phyloP scores from a whole-genome alignment of 1,284 basidiomycete species.

The Lentinula novae-zelandiae region DNA sequence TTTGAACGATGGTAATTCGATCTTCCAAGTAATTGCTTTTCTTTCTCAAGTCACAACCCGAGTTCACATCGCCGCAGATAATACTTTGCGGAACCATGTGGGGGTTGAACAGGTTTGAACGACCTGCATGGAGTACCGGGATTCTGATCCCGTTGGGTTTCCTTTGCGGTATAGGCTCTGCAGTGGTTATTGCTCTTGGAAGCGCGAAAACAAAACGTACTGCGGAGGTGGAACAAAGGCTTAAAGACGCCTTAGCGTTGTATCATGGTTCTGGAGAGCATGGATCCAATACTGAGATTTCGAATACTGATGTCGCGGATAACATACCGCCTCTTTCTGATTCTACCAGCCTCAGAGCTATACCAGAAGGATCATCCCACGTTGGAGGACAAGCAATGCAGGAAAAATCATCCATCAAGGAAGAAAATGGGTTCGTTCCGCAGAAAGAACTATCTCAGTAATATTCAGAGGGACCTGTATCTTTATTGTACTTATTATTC shows the following conservation, averaged over 20 bases:
- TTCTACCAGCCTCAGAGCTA: neutral
- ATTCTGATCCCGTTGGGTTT: slow-evolving; percentile 75
- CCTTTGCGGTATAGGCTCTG: slow-evolving; percentile 79
- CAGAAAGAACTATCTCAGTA: neutral
- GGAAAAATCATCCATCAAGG: neutral
- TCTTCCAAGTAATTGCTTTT: slow-evolving; percentile 58
- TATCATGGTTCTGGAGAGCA: slow-evolving; percentile 21
- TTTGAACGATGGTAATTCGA: slow-evolving; percentile 76
- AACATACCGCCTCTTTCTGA: neutral
- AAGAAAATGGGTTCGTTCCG: neutral
- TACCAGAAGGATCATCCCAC: neutral
- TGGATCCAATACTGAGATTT: neutral
- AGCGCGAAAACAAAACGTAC: slow-evolving; percentile 76
- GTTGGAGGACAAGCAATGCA: neutral
- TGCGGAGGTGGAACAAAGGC: slow-evolving; percentile 65
- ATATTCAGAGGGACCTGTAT: neutral
- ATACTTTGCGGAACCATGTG: slow-evolving; percentile 83
- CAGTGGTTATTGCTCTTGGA: slow-evolving; percentile 76
- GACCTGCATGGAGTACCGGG: slow-evolving; percentile 68
- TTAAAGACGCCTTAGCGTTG: slow-evolving; percentile 64
- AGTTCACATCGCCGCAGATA: slow-evolving; percentile 20
- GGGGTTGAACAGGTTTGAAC: slow-evolving; percentile 68
- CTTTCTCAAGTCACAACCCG: neutral
- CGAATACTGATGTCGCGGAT: neutral
- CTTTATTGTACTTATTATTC: neutral